Evolutionary conservation across 441 rosid genomes (phyloP).

Genomic region (Populus hybrid): DNA sequence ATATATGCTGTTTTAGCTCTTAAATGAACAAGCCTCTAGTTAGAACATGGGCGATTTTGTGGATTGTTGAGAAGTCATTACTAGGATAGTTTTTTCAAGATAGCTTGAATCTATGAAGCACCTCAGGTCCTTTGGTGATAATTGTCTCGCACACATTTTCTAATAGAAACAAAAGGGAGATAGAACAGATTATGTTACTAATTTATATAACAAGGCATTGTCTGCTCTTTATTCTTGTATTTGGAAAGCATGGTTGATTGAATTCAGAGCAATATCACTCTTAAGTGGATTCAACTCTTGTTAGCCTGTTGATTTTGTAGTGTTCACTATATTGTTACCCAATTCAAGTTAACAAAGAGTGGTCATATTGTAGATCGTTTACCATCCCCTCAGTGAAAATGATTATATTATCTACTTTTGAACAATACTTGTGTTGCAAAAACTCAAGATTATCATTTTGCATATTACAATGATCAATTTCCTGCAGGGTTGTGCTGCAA

Average conservation of each 20-base stretch:
- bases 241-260: neutral
- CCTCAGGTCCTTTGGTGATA: neutral
- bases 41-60: neutral
- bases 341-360: neutral
- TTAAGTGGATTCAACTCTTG: neutral
- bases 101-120: neutral
- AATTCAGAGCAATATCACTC: neutral
- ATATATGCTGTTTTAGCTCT: neutral
- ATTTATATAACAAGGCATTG: neutral
- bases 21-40: neutral
- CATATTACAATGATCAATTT: conserved; percentile 1
- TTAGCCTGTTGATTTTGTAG: neutral
- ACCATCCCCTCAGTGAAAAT: neutral
- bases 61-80: neutral
- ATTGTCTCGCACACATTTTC: neutral
- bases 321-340: neutral
- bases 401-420: neutral
- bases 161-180: neutral
- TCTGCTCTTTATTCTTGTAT: neutral
- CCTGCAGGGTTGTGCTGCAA: conserved; percentile 89
- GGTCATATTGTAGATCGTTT: neutral
- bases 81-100: neutral
- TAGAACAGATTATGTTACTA: neutral
- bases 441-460: neutral
- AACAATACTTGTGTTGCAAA: neutral